phyloP scores from a whole-genome alignment of 306 rosid species.

The Carpinus viminea region DNA sequence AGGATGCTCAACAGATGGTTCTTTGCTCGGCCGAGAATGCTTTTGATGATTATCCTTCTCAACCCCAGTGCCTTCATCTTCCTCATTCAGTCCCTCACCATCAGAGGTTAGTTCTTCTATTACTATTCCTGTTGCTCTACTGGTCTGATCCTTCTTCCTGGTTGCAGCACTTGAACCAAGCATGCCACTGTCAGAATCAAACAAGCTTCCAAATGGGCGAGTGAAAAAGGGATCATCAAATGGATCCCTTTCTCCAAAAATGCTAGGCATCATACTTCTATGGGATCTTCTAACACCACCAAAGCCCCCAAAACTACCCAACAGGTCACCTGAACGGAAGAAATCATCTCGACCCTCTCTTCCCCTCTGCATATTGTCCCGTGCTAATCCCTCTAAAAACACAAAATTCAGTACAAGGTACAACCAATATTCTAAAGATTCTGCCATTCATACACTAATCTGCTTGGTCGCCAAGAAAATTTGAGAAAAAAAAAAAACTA shows the following conservation, averaged over 20 bases:
- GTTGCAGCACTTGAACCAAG: slow-evolving; percentile 36
- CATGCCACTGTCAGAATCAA: slow-evolving; percentile 25
- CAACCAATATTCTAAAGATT: not conserved
- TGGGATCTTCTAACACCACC: slow-evolving; percentile 58
- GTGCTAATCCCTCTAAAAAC: slow-evolving; percentile 18
- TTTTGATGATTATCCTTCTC: slow-evolving; percentile 24
- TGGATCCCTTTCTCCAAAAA: slow-evolving; percentile 70
- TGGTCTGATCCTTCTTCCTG: slow-evolving; percentile 26
- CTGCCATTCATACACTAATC: not conserved
- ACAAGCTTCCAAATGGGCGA: slow-evolving; percentile 50
- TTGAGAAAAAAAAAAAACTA: not conserved
- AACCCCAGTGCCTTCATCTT: slow-evolving; percentile 25
- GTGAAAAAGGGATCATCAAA: slow-evolving; percentile 81
- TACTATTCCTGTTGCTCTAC: slow-evolving; percentile 43
- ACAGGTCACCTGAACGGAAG: slow-evolving; percentile 31
- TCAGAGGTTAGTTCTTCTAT: slow-evolving; percentile 72
- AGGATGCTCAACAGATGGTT: slow-evolving; percentile 77
- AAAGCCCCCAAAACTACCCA: slow-evolving; percentile 32
- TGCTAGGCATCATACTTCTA: slow-evolving; percentile 46
- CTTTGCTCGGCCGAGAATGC: slow-evolving; percentile 40
- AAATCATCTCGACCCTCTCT: slow-evolving; percentile 38
- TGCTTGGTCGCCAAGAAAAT: not conserved
- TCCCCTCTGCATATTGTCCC: slow-evolving; percentile 50
- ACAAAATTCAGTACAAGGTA: slow-evolving; percentile 3
- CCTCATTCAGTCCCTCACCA: slow-evolving; percentile 39